Conservation (phyloP, 768 basidiomycete species). For the Paxillus ammoniavirescens region DNA sequence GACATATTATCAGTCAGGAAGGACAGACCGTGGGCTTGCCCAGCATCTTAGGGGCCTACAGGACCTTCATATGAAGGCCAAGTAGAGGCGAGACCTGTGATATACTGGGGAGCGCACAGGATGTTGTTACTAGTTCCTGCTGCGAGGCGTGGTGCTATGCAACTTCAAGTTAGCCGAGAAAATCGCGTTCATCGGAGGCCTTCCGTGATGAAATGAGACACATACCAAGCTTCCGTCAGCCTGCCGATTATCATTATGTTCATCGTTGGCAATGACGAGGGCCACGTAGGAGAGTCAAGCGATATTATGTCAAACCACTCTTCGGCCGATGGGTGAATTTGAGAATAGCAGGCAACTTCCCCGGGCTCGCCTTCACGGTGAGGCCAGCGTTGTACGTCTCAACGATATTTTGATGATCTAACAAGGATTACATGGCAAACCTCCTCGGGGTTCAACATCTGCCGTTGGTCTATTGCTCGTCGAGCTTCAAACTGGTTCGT, state of each 20-base stretch:
- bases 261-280: neutral
- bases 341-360: neutral
- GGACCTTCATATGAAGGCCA: neutral
- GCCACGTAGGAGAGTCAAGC: conserved; percentile 6
- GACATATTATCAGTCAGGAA: neutral
- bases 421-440: neutral
- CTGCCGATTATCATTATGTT: neutral
- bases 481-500: neutral
- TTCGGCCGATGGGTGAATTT: neutral
- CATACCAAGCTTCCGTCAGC: neutral
- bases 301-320: neutral
- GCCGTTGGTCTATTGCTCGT: neutral
- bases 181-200: neutral
- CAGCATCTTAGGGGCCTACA: neutral
- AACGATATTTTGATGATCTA: neutral
- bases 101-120: neutral
- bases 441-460: neutral
- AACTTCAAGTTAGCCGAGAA: conserved; percentile 4
- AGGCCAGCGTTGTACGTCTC: conserved; percentile 9
- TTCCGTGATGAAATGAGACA: neutral
- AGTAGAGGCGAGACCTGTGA: neutral
- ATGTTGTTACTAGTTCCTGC: neutral
- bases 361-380: neutral
- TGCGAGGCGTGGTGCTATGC: neutral
- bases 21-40: neutral